These are phyloP conservation scores for Lasiodiplodia hormozganensis DNA, from an alignment of 2,329 filamentous ascomycete genomes.

Conservation along the genomic window DNA sequence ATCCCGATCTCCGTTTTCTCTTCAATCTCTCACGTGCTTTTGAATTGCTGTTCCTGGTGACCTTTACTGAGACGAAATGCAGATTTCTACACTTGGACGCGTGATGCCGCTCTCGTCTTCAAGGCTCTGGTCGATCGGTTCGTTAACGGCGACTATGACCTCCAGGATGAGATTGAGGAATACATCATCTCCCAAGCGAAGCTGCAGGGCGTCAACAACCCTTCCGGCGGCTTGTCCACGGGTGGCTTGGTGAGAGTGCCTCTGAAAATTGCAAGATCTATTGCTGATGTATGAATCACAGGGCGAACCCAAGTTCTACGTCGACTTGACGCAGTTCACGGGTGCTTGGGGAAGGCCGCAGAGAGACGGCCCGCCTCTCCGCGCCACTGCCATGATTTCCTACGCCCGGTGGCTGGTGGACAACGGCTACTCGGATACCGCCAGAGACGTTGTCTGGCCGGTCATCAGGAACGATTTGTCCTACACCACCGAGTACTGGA, in stretches of 20 bases:
- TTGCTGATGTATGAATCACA: not conserved
- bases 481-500: constrained; percentile 53
- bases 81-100: constrained; percentile 43
- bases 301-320: constrained; percentile 54
- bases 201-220: constrained; percentile 49
- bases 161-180: constrained; percentile 37
- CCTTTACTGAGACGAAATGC: not conserved
- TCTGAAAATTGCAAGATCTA: not conserved
- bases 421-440: constrained; percentile 36
- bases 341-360: constrained; percentile 53
- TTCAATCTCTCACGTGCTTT: not conserved
- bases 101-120: constrained; percentile 25
- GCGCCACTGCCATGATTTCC: constrained; percentile 51
- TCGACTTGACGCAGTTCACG: constrained; percentile 45
- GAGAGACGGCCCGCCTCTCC: constrained; percentile 53
- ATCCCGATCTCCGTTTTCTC: too few species aligned
- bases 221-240: constrained; percentile 44
- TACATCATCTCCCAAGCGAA: constrained; percentile 43
- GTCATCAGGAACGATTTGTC: constrained; percentile 55
- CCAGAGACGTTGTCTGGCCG: constrained; percentile 47
- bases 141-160: constrained; percentile 32
- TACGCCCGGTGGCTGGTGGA: constrained; percentile 47
- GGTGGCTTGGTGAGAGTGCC: constrained; percentile 39
- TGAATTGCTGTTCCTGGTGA: too few species aligned
- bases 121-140: constrained; percentile 34